phyloP scores from a whole-genome alignment of 495 filamentous ascomycete genomes.

The Xylaria bambusicola region DNA sequence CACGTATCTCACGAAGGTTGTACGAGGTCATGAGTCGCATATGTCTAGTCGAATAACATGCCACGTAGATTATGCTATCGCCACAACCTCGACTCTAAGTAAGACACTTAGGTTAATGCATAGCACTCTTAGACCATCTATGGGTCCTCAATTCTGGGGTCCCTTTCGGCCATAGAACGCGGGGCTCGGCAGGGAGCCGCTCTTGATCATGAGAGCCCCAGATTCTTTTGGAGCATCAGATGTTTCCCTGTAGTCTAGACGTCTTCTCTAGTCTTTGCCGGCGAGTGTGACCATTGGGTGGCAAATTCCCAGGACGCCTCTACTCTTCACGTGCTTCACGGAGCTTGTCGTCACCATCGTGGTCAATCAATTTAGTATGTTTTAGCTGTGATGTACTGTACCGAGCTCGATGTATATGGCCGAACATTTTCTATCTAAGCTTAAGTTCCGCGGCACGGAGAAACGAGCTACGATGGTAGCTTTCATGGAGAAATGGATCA shows the following conservation, averaged over 20 bases:
- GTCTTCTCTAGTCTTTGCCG: too few relatives aligned
- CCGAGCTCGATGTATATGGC: neutral
- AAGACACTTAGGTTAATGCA: neutral
- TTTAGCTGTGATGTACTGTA: too few relatives aligned
- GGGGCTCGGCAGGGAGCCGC: neutral
- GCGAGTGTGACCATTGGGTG: conserved; percentile 7
- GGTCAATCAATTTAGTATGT: neutral
- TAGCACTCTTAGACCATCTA: neutral
- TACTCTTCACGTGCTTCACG: conserved; percentile 5
- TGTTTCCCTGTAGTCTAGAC: neutral
- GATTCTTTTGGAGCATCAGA: neutral
- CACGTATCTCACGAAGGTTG: neutral
- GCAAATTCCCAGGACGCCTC: conserved; percentile 4
- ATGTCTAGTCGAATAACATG: neutral
- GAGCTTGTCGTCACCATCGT: conserved; percentile 1
- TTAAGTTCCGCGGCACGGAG: neutral
- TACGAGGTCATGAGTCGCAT: neutral
- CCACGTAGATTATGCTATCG: neutral
- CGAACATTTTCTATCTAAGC: neutral
- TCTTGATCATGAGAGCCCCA: conserved; percentile 8
- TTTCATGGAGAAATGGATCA: neutral
- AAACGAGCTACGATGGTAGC: neutral
- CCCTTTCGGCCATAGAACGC: neutral
- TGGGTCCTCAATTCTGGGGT: neutral
- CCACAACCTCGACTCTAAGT: too few relatives aligned